Conservation (phyloP, 495 filamentous ascomycete genomes). For the Aspergillus asperescens region DNA sequence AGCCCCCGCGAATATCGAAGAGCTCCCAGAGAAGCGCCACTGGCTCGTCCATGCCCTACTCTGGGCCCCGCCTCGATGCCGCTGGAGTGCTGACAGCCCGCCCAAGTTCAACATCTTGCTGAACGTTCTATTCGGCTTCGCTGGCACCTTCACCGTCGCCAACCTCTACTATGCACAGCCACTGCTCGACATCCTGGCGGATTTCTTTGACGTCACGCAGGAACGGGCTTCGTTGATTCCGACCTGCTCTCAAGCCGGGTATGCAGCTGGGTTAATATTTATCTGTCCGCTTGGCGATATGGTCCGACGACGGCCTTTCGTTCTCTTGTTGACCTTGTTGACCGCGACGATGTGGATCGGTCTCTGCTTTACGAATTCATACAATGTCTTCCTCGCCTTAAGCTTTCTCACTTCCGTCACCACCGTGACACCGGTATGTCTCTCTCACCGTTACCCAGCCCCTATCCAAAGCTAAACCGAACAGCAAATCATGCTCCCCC, state of each 20-base stretch:
- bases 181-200: conserved; percentile 58
- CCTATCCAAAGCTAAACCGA: background rate
- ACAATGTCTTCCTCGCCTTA: conserved; percentile 58
- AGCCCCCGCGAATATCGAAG: background rate
- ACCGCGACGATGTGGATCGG: conserved; percentile 65
- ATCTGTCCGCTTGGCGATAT: conserved; percentile 77
- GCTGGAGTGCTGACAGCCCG: conserved; percentile 52
- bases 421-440: conserved; percentile 65
- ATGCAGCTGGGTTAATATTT: conserved; percentile 67
- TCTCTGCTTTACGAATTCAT: conserved; percentile 62
- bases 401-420: conserved; percentile 67
- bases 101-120: conserved; percentile 54
- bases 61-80: conserved; percentile 51
- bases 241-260: conserved; percentile 76
- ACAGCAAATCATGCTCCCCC: conserved; percentile 71
- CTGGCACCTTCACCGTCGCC: conserved; percentile 39
- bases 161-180: conserved; percentile 72
- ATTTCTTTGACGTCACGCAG: conserved; percentile 55
- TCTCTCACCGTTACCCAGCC: background rate
- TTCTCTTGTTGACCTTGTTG: conserved; percentile 58
- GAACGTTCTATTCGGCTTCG: conserved; percentile 57
- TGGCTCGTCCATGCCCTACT: conserved; percentile 29
- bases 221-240: conserved; percentile 59
- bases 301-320: conserved; percentile 63
- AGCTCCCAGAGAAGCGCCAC: background rate